Conservation (phyloP, 1,284 basidiomycete genomes). For the Chiua sp. region DNA sequence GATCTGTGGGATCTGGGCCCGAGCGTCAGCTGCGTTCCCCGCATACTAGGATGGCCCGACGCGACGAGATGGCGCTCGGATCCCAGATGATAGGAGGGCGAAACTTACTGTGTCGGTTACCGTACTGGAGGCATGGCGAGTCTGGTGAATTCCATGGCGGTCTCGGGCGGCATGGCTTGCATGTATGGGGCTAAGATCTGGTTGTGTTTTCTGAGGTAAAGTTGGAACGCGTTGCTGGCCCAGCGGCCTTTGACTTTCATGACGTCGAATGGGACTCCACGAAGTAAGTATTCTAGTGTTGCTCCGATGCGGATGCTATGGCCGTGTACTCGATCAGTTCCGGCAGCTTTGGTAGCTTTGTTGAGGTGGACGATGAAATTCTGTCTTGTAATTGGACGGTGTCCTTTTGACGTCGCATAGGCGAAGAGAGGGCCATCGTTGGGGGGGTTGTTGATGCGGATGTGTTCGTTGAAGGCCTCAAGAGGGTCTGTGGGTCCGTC, state of each 20-base stretch:
- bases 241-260: conserved; percentile 12
- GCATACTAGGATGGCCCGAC: too few species aligned
- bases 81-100: too few species aligned
- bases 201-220: background rate
- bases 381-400: too few species aligned
- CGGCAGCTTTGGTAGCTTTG: background rate
- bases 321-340: too few species aligned
- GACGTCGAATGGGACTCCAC: background rate
- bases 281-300: conserved; percentile 1
- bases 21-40: too few species aligned
- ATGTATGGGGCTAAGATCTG: conserved; percentile 1
- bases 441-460: background rate
- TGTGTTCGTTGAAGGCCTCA: background rate
- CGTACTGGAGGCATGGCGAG: too few species aligned
- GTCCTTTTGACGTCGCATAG: background rate
- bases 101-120: too few species aligned
- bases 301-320: background rate
- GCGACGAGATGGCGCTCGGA: too few species aligned
- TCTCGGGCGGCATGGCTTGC: background rate
- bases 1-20: too few species aligned
- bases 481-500: background rate
- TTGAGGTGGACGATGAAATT: background rate
- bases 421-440: background rate
- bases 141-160: too few species aligned
- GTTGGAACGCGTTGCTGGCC: background rate